phyloP scores from a whole-genome alignment of 2,329 filamentous ascomycete species.

The Trichoderma simmonsii region DNA sequence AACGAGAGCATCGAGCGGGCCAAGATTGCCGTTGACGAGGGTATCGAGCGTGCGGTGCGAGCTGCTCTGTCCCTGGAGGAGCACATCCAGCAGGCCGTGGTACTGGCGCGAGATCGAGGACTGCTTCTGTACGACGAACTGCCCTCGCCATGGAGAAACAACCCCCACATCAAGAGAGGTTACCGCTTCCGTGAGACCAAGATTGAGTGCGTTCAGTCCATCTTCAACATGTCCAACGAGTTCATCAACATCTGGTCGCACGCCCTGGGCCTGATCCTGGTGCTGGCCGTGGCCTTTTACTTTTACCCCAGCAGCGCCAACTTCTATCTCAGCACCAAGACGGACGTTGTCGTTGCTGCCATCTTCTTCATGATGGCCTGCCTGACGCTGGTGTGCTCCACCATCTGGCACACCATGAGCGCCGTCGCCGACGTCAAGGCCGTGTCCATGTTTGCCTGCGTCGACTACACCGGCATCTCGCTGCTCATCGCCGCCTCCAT shows the following conservation, averaged over 20 bases:
- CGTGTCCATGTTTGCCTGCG: conserved; percentile 93
- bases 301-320: conserved; percentile 88
- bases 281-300: conserved; percentile 87
- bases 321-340: conserved; percentile 80
- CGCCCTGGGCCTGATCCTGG: conserved; percentile 79
- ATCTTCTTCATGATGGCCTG: conserved; percentile 95
- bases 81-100: conserved; percentile 75
- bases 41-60: conserved; percentile 75
- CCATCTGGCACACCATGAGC: conserved; percentile 99
- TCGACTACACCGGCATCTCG: conserved; percentile 97
- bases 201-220: conserved; percentile 79
- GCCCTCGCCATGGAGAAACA: conserved; percentile 88
- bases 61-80: conserved; percentile 81
- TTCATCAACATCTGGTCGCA: conserved; percentile 98
- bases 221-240: conserved; percentile 86
- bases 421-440: conserved; percentile 85
- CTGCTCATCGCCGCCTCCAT: conserved; percentile 93
- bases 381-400: conserved; percentile 92
- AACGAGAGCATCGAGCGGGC: conserved; percentile 76
- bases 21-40: conserved; percentile 73
- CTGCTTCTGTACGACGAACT: conserved; percentile 87
- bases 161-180: conserved; percentile 85
- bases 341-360: conserved; percentile 85
- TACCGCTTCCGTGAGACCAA: conserved; percentile 95
- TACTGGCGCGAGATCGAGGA: conserved; percentile 72